phyloP scores from a whole-genome alignment of 1,284 basidiomycete species.

The Irpex lacteus region DNA sequence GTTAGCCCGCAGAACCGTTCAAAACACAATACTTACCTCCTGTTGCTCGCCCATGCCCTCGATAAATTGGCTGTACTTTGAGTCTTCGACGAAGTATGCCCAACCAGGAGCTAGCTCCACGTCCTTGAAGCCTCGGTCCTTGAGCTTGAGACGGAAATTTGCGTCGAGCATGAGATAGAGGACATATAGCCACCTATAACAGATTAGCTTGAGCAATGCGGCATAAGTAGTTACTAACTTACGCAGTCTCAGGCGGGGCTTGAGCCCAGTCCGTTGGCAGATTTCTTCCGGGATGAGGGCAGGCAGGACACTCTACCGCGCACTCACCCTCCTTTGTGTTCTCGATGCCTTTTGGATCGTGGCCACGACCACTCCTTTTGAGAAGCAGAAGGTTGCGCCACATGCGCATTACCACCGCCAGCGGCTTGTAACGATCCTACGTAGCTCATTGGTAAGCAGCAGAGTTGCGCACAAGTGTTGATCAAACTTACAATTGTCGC shows the following conservation, averaged over 20 bases:
- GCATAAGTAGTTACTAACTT: background rate
- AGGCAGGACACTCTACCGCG: slow-evolving; percentile 27
- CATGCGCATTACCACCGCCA: slow-evolving; percentile 7
- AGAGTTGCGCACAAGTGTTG: background rate
- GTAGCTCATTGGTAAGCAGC: background rate
- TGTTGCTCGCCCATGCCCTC: slow-evolving; percentile 1
- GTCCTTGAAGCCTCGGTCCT: slow-evolving; percentile 21
- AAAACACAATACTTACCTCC: slow-evolving; percentile 16
- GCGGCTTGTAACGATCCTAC: background rate
- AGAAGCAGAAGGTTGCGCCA: slow-evolving; percentile 20
- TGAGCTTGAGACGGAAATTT: slow-evolving; percentile 28
- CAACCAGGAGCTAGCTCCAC: slow-evolving; percentile 22
- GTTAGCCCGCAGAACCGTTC: slow-evolving; percentile 12
- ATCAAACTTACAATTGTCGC: background rate
- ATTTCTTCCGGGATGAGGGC: slow-evolving; percentile 27
- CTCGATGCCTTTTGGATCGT: slow-evolving; percentile 15
- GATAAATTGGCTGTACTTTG: slow-evolving; percentile 22
- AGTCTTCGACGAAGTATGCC: slow-evolving; percentile 26
- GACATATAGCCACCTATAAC: slow-evolving; percentile 22
- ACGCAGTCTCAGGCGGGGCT: background rate
- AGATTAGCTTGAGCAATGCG: background rate
- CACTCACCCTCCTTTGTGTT: slow-evolving; percentile 15
- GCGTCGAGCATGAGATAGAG: slow-evolving; percentile 27
- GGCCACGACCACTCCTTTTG: slow-evolving; percentile 20
- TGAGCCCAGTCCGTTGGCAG: slow-evolving; percentile 26